Evolutionary conservation across 2,329 filamentous ascomycete genomes (phyloP), one percentile per base, ranked within the genome.

Genomic region (Akanthomyces muscarius): DNA sequence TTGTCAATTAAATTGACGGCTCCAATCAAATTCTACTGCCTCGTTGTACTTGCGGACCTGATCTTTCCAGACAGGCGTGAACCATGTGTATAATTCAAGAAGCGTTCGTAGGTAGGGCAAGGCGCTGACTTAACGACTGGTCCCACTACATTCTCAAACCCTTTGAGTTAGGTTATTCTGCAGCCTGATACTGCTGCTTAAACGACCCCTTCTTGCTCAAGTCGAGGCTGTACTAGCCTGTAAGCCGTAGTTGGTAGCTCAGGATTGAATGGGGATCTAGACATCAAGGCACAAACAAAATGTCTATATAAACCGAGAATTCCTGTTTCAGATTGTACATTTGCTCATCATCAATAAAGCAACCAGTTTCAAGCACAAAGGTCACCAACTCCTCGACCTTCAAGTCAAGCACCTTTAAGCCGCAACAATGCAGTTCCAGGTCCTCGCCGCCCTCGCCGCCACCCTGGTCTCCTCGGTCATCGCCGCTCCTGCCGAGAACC

Each of bases 361-460:
- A 28, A 11, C 4, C 28, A 48, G 13, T 33, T 50, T n/a, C 55
- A 38, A 28, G 28, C 33, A 41, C 25, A 56, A n/a, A n/a, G 13
- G 16, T 18, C 18, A 33, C 16, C 7, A 41, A 45, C 10, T 21
- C 18, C 25, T 21, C 25, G 28, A 45, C 53, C 10, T 21, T 13
- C 3, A 16, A 36, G 14, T 30, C 45, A 14, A 50, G 11, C 18
- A 50, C 14, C 10, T 54, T 25, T 11, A 16, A 47, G 11, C 28
- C 23, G 30, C 44, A 58, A 50, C 28, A 25, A 61, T 61, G 58
- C 23, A 61, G 38, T 61, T 53, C 48, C 58, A 61, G 21, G 18
- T 47, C 38, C 13, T 61, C 48, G 38, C 58, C 23, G 14, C 33
- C 41, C 10, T 61, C 6, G 58, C 58, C 25, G 48, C 58, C 38